Evolutionary conservation across 2,329 filamentous ascomycete genomes (phyloP).

Genomic region (Torrubiella hemipterigena): DNA sequence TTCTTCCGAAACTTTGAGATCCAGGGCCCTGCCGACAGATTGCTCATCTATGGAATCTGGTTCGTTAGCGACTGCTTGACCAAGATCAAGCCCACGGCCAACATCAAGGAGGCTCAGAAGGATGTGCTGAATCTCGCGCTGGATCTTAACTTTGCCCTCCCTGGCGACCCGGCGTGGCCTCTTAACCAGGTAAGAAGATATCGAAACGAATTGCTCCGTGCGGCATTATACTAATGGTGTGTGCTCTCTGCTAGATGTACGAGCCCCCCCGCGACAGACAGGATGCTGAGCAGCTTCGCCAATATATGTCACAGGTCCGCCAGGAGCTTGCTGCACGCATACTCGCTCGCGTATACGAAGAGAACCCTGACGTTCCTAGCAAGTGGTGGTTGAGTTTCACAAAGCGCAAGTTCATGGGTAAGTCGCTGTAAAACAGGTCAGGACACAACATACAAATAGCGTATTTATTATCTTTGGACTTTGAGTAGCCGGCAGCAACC

Average conservation of each 20-base stretch:
- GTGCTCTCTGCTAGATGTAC: slow-evolving; percentile 50
- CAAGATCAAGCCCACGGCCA: slow-evolving; percentile 71
- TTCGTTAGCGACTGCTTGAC: slow-evolving; percentile 83
- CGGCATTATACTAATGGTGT: not conserved
- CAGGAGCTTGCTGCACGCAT: slow-evolving; percentile 81
- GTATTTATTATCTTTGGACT: no score
- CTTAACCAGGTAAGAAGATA: slow-evolving; percentile 62
- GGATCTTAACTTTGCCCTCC: slow-evolving; percentile 85
- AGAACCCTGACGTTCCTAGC: slow-evolving; percentile 57
- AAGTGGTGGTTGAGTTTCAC: slow-evolving; percentile 99
- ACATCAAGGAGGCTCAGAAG: slow-evolving; percentile 48
- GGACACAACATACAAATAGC: no score
- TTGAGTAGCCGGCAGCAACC: no score
- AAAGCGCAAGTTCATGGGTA: slow-evolving; percentile 99
- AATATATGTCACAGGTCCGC: slow-evolving; percentile 85
- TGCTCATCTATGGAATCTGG: slow-evolving; percentile 93
- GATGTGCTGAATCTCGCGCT: slow-evolving; percentile 84
- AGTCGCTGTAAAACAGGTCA: slow-evolving; percentile 63
- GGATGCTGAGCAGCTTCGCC: slow-evolving; percentile 76
- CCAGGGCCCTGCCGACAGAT: slow-evolving; percentile 85
- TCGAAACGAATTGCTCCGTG: not conserved
- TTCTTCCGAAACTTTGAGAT: slow-evolving; percentile 99
- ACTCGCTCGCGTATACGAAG: slow-evolving; percentile 77
- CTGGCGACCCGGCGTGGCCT: slow-evolving; percentile 85
- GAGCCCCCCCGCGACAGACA: slow-evolving; percentile 78